Conservation (phyloP, 2,329 filamentous ascomycete genomes). For the Venturia nashicola region DNA sequence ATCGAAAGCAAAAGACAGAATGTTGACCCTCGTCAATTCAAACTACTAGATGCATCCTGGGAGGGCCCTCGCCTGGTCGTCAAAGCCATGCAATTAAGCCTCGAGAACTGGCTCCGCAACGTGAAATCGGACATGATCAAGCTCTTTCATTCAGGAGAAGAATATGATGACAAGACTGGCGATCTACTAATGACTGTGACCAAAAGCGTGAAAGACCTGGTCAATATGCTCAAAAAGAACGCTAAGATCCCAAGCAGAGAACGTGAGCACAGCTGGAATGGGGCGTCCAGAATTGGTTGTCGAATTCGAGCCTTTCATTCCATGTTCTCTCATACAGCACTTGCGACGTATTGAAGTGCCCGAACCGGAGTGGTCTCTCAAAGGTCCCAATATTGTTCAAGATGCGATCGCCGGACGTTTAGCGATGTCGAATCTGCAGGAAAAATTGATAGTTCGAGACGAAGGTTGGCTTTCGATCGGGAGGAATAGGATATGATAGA, state of each 20-base stretch:
- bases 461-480: background rate
- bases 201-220: background rate
- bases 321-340: background rate
- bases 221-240: background rate
- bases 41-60: too few relatives aligned
- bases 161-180: background rate
- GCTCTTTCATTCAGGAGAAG: background rate
- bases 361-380: too few relatives aligned
- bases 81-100: background rate
- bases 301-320: background rate
- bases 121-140: background rate
- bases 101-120: background rate
- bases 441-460: background rate
- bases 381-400: too few relatives aligned
- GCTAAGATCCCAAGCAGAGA: background rate
- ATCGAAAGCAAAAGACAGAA: too few relatives aligned
- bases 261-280: background rate
- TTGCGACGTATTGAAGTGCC: too few relatives aligned
- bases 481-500: background rate
- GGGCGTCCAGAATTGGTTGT: background rate
- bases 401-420: background rate
- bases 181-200: background rate
- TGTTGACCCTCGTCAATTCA: too few relatives aligned
- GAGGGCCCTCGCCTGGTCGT: background rate
- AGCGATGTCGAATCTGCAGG: background rate